Evolutionary conservation across 257 asterid genomes (phyloP), one percentile per base, ranked within the genome.

Genomic region (Fraxinus americana): DNA sequence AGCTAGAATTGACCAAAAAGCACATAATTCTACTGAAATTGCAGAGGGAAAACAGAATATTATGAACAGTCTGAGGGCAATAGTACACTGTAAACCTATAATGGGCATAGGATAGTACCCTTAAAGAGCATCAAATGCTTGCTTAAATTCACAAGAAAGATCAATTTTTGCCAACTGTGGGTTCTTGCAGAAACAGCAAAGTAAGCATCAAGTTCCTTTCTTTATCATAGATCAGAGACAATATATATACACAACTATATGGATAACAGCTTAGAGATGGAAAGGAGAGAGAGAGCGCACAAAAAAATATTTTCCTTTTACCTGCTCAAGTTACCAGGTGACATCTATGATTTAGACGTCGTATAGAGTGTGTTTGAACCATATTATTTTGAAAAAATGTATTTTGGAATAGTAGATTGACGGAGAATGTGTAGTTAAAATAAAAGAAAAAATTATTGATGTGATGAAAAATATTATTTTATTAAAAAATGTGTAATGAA

Each of bases 181-280:
- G 90, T 83, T 82, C 89, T 87, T 85, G 89, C 87, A 85, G 82
- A 85, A 82, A 75, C 85, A 87, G 85, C 80, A 86, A 82, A 85
- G 80, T 82, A 88, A 85, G 81, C 82, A 87, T 82, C 89, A 84
- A 76, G 68, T 73, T 74, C 57, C 70, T 43, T 75, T 54, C 79
- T 78, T 74, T 75, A 73, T 36, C 67, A 82, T 52, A 72, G 71
- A 76, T 82, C 81, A 81, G 43, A 82, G 70, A 73, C 76, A 72
- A 79, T 75, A 73, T 52, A 70, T 30, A 69, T 2, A 50, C 21
- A 35, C 36, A 11, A 2, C 27, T 35, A 65, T 73, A 73, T 70
- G 78, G 74, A 78, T 81, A 72, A 67, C 85, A 76, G 71, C 81
- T 83, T 83, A 79, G 82, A 72, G 77, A 70, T 81, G 1, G 41